Evolutionary conservation across 305 asterid genomes (phyloP), one percentile per base, ranked within the genome.

Genomic region (Plantago coronopus): DNA sequence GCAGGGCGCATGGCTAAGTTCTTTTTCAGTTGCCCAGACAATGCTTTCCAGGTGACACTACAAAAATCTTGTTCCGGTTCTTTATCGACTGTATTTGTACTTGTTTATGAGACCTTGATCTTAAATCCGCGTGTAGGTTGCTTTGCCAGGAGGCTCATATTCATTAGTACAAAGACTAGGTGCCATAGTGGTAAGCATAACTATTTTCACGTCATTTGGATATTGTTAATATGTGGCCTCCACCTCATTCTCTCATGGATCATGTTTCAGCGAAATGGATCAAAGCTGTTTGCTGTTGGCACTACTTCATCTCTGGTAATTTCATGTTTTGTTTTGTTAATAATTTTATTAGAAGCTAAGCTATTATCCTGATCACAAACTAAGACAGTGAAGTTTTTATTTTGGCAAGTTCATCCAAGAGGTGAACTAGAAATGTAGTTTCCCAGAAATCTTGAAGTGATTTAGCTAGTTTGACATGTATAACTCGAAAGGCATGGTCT

Each of bases 271-370:
- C 83, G 97, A 50, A 87, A 89, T 55, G 95, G 97, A 59, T 66
- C 83, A 54, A 89, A 89, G 80, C 94, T 89, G 51, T 83, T 89
- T 48, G 95, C 89, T 34, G 97, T 89, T 68, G 97, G 95, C 70
- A 84, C 95, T 38, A 72, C 91, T 23, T 84, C 94, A 29, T 87
- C 97, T 69, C 83, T 89, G 91, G 97, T 89, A 78, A 72, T 40
- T 61, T 25, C 17, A 34, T 7, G 25, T 48, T 11, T 37, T 51
- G 2, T 31, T 40, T 1, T 54, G 25, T 37, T 43, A n/a, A 15
- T 40, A 49, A 4, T 34, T 12, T n/a, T 17, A 48, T 57, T 14
- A 18, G 23, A 65, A 50, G n/a, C 46, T 23, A 44, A 16, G 27
- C 23, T 46, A 12, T 20, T 57, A 29, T 9, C 63, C 37, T 48